These are phyloP conservation scores for Arachis hypogaea DNA, from an alignment of 306 rosid genomes.

Conservation along the genomic window DNA sequence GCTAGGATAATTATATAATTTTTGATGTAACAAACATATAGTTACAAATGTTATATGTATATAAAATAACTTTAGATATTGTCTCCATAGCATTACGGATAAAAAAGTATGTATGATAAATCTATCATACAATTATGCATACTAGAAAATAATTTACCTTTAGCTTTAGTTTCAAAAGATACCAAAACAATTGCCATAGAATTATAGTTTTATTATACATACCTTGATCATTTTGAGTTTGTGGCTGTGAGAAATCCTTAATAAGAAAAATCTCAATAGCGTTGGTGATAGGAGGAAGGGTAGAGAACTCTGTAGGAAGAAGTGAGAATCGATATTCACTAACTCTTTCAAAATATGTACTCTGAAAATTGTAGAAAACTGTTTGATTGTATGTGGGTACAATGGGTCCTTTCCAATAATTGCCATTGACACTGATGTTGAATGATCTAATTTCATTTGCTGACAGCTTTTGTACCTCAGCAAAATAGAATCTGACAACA, in stretches of 20 bases:
- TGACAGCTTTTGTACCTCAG: conserved; percentile 34
- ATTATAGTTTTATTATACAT: background rate
- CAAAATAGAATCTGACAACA: conserved; percentile 37
- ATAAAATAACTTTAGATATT: no score
- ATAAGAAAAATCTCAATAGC: conserved; percentile 44
- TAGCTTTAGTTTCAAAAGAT: no score
- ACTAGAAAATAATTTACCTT: no score
- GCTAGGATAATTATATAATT: no score
- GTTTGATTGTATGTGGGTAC: background rate
- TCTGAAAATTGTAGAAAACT: background rate
- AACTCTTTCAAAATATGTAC: no score
- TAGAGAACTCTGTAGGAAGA: conserved; percentile 23
- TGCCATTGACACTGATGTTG: conserved; percentile 27
- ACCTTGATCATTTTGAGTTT: conserved; percentile 50
- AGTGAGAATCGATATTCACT: background rate
- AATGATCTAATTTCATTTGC: conserved; percentile 43
- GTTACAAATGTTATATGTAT: no score
- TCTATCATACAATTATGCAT: no score
- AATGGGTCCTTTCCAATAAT: background rate
- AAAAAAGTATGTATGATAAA: no score
- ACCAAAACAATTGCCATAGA: no score
- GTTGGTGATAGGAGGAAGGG: conserved; percentile 52
- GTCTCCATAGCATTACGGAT: no score
- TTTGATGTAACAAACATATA: no score
- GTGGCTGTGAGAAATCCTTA: conserved; percentile 32